Base-by-base conservation (phyloP, 495 filamentous ascomycete genomes). In the Amphirosellinia nigrospora region DNA sequence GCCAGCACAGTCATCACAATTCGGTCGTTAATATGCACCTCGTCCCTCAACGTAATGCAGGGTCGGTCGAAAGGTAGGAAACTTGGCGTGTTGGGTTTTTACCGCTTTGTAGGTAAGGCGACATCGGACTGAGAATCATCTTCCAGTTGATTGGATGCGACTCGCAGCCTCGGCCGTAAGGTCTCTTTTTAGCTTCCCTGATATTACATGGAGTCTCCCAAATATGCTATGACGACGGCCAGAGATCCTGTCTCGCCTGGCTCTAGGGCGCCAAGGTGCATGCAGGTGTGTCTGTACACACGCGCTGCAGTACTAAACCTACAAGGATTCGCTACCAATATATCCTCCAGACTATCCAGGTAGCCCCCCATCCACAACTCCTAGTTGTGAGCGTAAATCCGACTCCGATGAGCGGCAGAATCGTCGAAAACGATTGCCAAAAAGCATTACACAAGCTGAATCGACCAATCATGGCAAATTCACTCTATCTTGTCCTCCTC, bases 251-350 rank as follows among this genome's bases (percentile, higher is more conserved):
- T 58, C 64, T 66, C 48, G 32, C 32, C 23, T 56, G 26, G 11
- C 48, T 38, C 46, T 28, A 39, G 45, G 28, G n/a, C n/a, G 46
- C 34, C 63, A 70, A 69, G 71, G 72, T 77, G 75, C 73, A 77
- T 65, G 64, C 63, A 41, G 66, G 53, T 78, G 75, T 76, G 75
- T 75, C 72, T 59, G 23, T 41, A 23, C 11, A 16, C 19, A 30
- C 4, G 1, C 53, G n/a, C 53, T 21, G 21, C 48, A 11, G 11
- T 26, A 56, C 7, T 15, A 38, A 58, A 48, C 21, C 23, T 26
- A 23, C 66, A 52, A 56, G 66, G 66, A 69, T 69, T 21, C 4
- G 13, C 66, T 26, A 34, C 39, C 55, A 50, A 50, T 32, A 48
- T 41, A 46, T 58, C 48, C 63, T 53, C 26, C 38, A 21, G 23